These are phyloP conservation scores for Paramarasmius palmivorus DNA, from an alignment of 1,284 basidiomycete genomes.

Conservation along the genomic window DNA sequence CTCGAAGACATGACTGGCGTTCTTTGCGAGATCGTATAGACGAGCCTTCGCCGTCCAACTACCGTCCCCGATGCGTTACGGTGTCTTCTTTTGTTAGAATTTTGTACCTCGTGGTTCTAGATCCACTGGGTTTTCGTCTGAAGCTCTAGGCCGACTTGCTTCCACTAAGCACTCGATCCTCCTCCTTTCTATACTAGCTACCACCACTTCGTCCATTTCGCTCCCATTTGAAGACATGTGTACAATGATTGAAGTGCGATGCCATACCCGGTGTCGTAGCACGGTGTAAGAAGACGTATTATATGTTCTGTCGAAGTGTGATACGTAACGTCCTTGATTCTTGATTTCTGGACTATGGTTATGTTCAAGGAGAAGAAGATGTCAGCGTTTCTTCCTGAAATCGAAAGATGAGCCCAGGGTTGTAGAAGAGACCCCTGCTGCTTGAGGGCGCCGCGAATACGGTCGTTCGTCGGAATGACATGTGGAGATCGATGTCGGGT, in stretches of 20 bases:
- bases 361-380: background rate
- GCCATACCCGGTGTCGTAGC: background rate
- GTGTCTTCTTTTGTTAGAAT: too few species aligned
- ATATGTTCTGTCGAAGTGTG: too few species aligned
- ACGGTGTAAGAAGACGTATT: background rate
- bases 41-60: constrained; percentile 4
- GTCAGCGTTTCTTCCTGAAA: background rate
- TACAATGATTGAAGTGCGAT: background rate
- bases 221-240: background rate
- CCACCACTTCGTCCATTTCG: background rate
- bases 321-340: too few species aligned
- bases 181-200: background rate
- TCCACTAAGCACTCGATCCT: constrained; percentile 4
- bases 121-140: constrained; percentile 11
- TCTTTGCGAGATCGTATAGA: constrained; percentile 7
- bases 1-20: constrained; percentile 8
- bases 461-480: constrained; percentile 25
- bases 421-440: constrained; percentile 30
- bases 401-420: constrained; percentile 9
- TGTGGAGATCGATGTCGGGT: constrained; percentile 9
- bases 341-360: background rate
- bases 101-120: background rate
- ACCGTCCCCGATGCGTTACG: background rate
- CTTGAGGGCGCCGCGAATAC: constrained; percentile 27
- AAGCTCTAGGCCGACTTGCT: background rate